Base-by-base conservation (phyloP, 306 rosid genomes). In the Parietaria judaica region DNA sequence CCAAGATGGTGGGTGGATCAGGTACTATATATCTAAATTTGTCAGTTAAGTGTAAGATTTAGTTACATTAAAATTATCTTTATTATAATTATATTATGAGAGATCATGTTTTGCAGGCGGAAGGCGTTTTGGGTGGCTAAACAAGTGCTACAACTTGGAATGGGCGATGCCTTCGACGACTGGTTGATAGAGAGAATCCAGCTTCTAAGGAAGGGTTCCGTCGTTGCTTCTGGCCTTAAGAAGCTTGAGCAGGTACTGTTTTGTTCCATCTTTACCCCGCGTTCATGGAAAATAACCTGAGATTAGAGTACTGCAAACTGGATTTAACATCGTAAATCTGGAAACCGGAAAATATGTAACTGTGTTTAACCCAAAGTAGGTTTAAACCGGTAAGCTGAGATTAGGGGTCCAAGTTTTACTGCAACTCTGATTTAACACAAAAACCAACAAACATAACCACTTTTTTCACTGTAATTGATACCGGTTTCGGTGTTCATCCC, bases 131-230 rank as follows among this genome's bases (percentile, higher is more conserved):
- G 99, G 99, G 99, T 89, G 64, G 97, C 95, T 57, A 94, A 94
- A 79, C 97, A 94, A 74, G 69, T 94, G 61, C 84, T 94, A 62
- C 99, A 94, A 71, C 77, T 94, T 53, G 97, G 99, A 56, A 94
- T 94, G 99, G 99, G 99, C 54, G 99, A 94, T 75, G 99, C 99
- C 75, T 89, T 94, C 45, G 99, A 94, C 68, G 99, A 94, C 72
- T 94, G 99, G 97, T 81, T 94, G 78, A 74, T 94, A 43, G 90
- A 82, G 74, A 94, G 86, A 84, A 84, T 94, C 72, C 95, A 77
- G 78, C 95, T 83, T 74, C 72, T 94, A 58, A 96, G 97, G 7
- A 94, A 79, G 77, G 99, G 99, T 51, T 76, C 83, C 14, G 89
- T 89, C 55, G 45, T 94, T 81, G 97, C 99, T 69, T 80, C 89